Evolutionary conservation across 352 stramenopile species (phyloP), one percentile per base, ranked within the genome.

Genomic region (Phytopythium boreale): DNA sequence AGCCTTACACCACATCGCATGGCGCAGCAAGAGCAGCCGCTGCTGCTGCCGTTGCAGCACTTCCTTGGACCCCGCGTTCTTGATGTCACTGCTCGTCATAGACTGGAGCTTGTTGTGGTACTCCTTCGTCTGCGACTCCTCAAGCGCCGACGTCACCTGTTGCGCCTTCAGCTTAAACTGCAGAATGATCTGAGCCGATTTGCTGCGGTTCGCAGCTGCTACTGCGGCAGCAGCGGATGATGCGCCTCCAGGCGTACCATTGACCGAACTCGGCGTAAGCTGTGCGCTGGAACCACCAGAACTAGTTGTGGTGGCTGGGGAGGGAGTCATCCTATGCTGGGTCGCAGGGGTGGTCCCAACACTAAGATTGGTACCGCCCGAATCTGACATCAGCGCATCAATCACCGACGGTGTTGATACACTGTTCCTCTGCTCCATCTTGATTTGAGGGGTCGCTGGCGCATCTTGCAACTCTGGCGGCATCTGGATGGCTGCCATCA

Each of bases 11-110:
- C 98, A 99, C 69, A 98, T 98, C 7, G 98, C 97, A 74, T 99
- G 98, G 3, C 97, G 92, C 22, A 99, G 69, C 22, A 99, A 76
- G 26, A 99, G 66, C 31, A 99, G 77, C 31, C 97, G 90, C 71
- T 99, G 97, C 70, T 99, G 97, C 81, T 99, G 97, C 61, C 98
- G 96, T 59, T 98, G 93, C 22, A 99, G 84, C 19, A 99, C 96
- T 65, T 98, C 93, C 72, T 98, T 94, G 8, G 85, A 92, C 43
- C 82, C 84, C 10, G 75, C 70, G 31, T 75, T 90, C 66, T 88
- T 87, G 19, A 88, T 77, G 20, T 91, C 86, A 47, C 83, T 84
- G 24, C 76, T 82, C 24, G 87, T 88, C 80, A 94, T 94, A 51
- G 85, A 87, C 62, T 88, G 75, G 29, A 94, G 69, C 59, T 92